Conservation (phyloP, 768 basidiomycete genomes). For the Lentinula edodes region DNA sequence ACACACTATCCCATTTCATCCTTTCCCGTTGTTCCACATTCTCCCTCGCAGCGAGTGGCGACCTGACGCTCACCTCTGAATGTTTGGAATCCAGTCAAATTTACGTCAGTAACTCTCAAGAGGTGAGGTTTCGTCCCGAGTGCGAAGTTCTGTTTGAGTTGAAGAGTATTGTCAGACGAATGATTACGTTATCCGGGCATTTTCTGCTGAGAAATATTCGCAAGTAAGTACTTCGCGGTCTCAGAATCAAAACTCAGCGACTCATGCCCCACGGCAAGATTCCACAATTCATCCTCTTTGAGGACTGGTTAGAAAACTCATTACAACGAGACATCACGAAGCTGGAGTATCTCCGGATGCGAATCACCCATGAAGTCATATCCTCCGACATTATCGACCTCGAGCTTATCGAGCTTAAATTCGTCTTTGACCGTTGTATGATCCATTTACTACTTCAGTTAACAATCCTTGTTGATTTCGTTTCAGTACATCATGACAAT, state of each 20-base stretch:
- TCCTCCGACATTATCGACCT: slow-evolving; percentile 70
- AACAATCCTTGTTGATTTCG: too few relatives aligned
- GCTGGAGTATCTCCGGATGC: slow-evolving; percentile 83
- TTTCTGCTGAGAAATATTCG: slow-evolving; percentile 76
- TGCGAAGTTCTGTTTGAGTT: background rate
- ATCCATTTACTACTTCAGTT: slow-evolving; percentile 2
- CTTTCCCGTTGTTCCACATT: slow-evolving; percentile 76
- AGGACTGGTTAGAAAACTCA: slow-evolving; percentile 77
- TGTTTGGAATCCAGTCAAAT: slow-evolving; percentile 78
- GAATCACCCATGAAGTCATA: slow-evolving; percentile 67
- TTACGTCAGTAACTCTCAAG: slow-evolving; percentile 73
- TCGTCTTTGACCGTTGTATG: slow-evolving; percentile 72
- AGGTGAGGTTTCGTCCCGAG: slow-evolving; percentile 33
- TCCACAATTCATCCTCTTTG: slow-evolving; percentile 78
- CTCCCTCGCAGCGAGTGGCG: slow-evolving; percentile 70
- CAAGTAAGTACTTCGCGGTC: slow-evolving; percentile 39
- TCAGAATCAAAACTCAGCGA: too few relatives aligned
- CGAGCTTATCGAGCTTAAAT: slow-evolving; percentile 81
- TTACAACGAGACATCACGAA: slow-evolving; percentile 79
- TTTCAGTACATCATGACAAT: slow-evolving; percentile 76
- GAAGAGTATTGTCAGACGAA: slow-evolving; percentile 47
- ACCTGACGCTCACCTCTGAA: slow-evolving; percentile 70
- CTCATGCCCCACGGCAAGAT: slow-evolving; percentile 40
- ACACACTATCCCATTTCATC: slow-evolving; percentile 83
- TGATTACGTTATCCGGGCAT: slow-evolving; percentile 77